Percentiles rank a stretch among this genome's conserved stretches.
These are phyloP conservation scores for Psilocybe mexicana DNA, from an alignment of 1,284 basidiomycete species.

Conservation along the genomic window DNA sequence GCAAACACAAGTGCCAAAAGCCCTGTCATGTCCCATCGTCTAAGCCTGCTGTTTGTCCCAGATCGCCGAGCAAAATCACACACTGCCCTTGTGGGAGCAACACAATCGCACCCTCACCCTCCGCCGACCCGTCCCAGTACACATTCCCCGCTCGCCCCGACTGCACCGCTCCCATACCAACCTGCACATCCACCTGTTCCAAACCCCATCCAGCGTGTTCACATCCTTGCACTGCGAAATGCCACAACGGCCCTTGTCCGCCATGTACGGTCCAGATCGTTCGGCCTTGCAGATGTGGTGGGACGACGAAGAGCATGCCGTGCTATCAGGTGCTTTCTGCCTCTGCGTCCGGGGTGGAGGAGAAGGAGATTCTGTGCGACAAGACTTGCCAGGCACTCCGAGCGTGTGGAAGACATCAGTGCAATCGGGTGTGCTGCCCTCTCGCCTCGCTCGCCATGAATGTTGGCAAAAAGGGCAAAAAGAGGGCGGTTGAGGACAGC, in stretches of 20 bases:
- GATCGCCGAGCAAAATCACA: conserved; percentile 64
- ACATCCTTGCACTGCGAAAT: conserved; percentile 63
- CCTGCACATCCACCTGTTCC: conserved; percentile 69
- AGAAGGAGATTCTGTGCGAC: conserved; percentile 74
- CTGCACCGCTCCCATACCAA: conserved; percentile 80
- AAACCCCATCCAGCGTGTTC: conserved; percentile 64
- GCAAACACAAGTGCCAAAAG: conserved; percentile 68
- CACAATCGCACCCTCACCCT: conserved; percentile 42
- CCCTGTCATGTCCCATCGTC: conserved; percentile 72
- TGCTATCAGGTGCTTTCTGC: conserved; percentile 44
- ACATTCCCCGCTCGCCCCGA: conserved; percentile 50
- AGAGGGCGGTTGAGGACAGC: conserved; percentile 38
- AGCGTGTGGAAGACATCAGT: conserved; percentile 82
- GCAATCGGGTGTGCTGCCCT: conserved; percentile 83
- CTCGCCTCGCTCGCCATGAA: conserved; percentile 62
- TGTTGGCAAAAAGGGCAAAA: conserved; percentile 65
- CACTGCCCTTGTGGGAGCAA: conserved; percentile 84
- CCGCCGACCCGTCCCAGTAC: conserved; percentile 29
- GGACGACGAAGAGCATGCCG: conserved; percentile 51
- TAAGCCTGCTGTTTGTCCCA: conserved; percentile 64
- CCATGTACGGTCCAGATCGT: conserved; percentile 70
- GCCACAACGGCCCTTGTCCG: conserved; percentile 70
- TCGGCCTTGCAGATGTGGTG: conserved; percentile 80
- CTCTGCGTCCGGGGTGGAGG: conserved; percentile 28
- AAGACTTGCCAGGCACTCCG: conserved; percentile 73